Evolutionary conservation across 371 early-diverging fungal species (phyloP), one percentile per base, ranked within the genome.

Genomic region (Smittium culicis): DNA sequence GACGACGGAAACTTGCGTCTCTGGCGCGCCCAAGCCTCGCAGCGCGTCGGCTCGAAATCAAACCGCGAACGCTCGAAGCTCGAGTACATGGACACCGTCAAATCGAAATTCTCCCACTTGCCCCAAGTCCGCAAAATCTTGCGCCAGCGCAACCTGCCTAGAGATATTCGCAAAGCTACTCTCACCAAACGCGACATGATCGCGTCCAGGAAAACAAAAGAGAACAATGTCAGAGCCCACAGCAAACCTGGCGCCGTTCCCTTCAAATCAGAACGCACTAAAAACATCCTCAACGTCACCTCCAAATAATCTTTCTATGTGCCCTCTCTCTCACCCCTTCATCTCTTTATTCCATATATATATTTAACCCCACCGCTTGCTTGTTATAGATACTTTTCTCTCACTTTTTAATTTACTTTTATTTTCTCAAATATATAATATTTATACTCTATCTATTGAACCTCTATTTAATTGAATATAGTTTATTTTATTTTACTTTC

Each of bases 1-100:
- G 98, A 98, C 75, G 99, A 99, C 77, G 97, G 96, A 70, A 96
- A 93, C 74, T 80, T 99, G 68, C 88, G 99, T 62, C 68, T 99
- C 62, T 99, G 99, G 99, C 97, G 94, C 79, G 87, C 95, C 1
- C 80, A 88, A 25, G 96, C 97, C 1, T 85, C 88, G 2, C 91
- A 93, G 69, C 91, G 91, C 75, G 74, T 93, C 68, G 94, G 94
- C 25, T 71, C 79, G 45, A 80, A 79, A 72, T 82, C 83, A 65
- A 85, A 86, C 73, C 86, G 92, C 71, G 94, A 99, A 76, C 84
- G 88, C 66, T 82, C 85, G 29, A 81, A 88, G 33, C 68, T 91
- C 24, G 87, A 91, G 66, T 96, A 97, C 74, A 71, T 83, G 5
- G 85, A 88, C 30, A 86, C 89, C 57, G 83, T 99, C 74, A 96